Base-by-base conservation (phyloP, 1,284 basidiomycete species). In the Ceratorhiza oryzae-sativae region DNA sequence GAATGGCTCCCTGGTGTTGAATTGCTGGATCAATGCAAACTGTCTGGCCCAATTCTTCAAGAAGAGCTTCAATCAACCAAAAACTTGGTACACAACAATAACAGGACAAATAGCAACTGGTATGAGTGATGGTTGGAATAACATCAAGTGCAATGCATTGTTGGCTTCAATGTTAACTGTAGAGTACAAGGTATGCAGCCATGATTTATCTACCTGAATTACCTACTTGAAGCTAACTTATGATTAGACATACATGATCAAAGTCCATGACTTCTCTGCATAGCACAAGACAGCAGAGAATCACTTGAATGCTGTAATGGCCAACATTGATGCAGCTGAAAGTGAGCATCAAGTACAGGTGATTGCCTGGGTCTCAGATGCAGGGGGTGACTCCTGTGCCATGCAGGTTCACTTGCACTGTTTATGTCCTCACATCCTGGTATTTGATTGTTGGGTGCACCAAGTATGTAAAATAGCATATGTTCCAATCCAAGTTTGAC, bases 361-460 rank as follows among this genome's bases (percentile, higher is more conserved):
- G 6, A 53, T 67, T 51, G 62, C 46, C 20, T 67, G 46, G 46
- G 49, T 55, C 20, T 51, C 48, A 9, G 80, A 83, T 79, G 80
- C 80, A 41, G 80, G 79, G 20, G 81, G 82, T 25, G 80, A 83
- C 51, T 79, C 79, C 13, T 25, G 75, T 8, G 80, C 80, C 61
- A 81, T 80, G 41, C 73, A 77, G 0, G 48, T 73, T 13, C 25
- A 76, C 13, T 62, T 82, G 39, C 61, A 45, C 2, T 3, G 53
- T 18, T 74, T 79, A 55, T 72, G 74, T 59, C 79, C 79, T 3
- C 60, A 70, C 4, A 36, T 83, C 3, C 73, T 82, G n/a, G 74
- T 76, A 0, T 76, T 77, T 36, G 80, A 83, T 75, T 83, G 81
- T 72, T 82, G 79, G 76, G 77, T 79, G 1, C 82, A 83, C 75